phyloP scores from a whole-genome alignment of 2,329 filamentous ascomycete genomes.

The Calonectria honghensis region DNA sequence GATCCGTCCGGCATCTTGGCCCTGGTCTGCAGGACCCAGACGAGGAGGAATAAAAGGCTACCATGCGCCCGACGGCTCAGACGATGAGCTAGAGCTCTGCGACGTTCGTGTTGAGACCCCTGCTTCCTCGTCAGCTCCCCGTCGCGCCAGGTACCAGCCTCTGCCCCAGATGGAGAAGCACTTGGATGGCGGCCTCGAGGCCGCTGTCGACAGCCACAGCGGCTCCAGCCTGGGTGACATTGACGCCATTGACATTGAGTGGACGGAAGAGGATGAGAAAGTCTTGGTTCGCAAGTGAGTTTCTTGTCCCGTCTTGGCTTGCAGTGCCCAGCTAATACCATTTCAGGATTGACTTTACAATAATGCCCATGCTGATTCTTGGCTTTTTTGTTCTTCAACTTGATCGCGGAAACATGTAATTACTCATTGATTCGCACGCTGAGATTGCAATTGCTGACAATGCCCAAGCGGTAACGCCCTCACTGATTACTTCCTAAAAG shows the following conservation, averaged over 20 bases:
- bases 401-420: constrained; percentile 61
- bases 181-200: constrained; percentile 35
- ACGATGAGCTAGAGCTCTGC: constrained; percentile 21
- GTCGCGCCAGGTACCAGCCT: constrained; percentile 26
- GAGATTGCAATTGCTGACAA: constrained; percentile 1
- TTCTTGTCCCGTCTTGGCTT: background rate
- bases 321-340: background rate
- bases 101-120: constrained; percentile 4
- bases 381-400: constrained; percentile 68
- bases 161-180: constrained; percentile 45
- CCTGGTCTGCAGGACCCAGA: constrained; percentile 3
- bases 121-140: background rate
- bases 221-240: constrained; percentile 39
- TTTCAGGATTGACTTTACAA: constrained; percentile 65
- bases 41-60: constrained; percentile 29
- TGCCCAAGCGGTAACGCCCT: constrained; percentile 62
- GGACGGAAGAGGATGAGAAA: constrained; percentile 55
- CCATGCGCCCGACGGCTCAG: background rate
- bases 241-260: constrained; percentile 50
- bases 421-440: background rate
- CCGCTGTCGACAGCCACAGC: constrained; percentile 30
- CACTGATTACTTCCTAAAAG: constrained; percentile 66
- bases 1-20: constrained; percentile 24
- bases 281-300: constrained; percentile 55
- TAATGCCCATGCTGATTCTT: constrained; percentile 68